A percentile compares a stretch with the other conserved stretches of the same genome.
Evolutionary conservation across 1,284 basidiomycete genomes (phyloP).

Genomic region (Sanghuangporus weigelae): DNA sequence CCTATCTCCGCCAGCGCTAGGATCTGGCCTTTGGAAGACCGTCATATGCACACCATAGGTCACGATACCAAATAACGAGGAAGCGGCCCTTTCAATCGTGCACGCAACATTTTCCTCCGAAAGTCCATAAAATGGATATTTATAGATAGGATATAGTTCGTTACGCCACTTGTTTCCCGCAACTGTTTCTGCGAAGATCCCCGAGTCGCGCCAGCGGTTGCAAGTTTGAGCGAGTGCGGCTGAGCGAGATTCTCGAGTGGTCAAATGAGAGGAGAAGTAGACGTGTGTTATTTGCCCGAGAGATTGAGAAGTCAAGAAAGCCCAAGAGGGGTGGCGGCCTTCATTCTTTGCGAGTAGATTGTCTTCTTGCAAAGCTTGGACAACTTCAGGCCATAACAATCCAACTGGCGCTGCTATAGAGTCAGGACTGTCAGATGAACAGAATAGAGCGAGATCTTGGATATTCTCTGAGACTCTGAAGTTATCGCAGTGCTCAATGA

Average conservation of each 20-base stretch:
- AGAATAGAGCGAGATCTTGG: constrained; percentile 24
- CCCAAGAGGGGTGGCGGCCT: constrained; percentile 36
- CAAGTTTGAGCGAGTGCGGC: constrained; percentile 56
- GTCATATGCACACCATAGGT: constrained; percentile 89
- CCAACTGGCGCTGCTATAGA: constrained; percentile 55
- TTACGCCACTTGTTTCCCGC: constrained; percentile 76
- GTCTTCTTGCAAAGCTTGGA: constrained; percentile 48
- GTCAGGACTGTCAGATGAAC: constrained; percentile 36
- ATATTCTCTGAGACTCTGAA: constrained; percentile 32
- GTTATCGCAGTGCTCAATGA: constrained; percentile 63
- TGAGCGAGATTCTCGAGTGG: constrained; percentile 53
- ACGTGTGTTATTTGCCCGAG: constrained; percentile 28
- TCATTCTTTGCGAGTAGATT: constrained; percentile 32
- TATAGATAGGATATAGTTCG: constrained; percentile 82
- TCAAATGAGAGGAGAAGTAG: constrained; percentile 47
- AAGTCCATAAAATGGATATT: constrained; percentile 56
- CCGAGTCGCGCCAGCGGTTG: constrained; percentile 63
- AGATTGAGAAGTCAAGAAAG: constrained; percentile 25
- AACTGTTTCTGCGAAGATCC: constrained; percentile 57
- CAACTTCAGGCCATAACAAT: constrained; percentile 53
- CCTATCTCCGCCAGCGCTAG: constrained; percentile 34
- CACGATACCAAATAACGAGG: constrained; percentile 83
- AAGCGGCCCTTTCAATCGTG: constrained; percentile 85
- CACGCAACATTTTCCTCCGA: constrained; percentile 64
- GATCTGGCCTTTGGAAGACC: constrained; percentile 47